Percentiles rank a stretch among this genome's conserved stretches.
These are phyloP conservation scores for Capillidium heterosporum DNA, from an alignment of 371 early-diverging fungal species.

Conservation along the genomic window DNA sequence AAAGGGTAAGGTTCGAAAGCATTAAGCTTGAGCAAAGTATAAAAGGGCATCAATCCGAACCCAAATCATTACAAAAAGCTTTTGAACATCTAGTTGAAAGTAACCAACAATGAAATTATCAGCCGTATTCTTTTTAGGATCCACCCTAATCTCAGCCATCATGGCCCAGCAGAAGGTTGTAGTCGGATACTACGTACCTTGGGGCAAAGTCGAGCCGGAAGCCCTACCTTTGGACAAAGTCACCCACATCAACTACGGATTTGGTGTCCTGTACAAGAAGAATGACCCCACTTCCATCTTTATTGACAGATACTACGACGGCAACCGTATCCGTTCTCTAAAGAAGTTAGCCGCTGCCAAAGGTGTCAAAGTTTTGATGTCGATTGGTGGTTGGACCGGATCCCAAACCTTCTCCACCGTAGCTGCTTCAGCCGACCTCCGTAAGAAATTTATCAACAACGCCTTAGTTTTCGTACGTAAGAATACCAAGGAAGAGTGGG, in stretches of 20 bases:
- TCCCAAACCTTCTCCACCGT: conserved; percentile 38
- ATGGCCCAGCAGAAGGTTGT: conserved; percentile 9
- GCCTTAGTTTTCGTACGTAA: conserved; percentile 14
- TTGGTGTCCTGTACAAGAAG: conserved; percentile 12
- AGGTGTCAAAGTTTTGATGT: conserved; percentile 40
- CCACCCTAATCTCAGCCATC: not conserved
- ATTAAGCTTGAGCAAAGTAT: too few relatives aligned
- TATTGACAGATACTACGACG: conserved; percentile 14
- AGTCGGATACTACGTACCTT: conserved; percentile 34
- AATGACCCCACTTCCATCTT: conserved; percentile 10
- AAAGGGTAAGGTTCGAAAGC: too few relatives aligned
- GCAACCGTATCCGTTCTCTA: conserved; percentile 18
- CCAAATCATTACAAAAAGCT: too few relatives aligned
- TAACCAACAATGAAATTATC: too few relatives aligned
- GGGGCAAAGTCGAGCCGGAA: conserved; percentile 30
- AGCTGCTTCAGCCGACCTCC: conserved; percentile 16
- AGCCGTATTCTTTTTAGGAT: not conserved
- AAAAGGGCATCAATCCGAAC: too few relatives aligned
- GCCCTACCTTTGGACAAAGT: conserved; percentile 25
- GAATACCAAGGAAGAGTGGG: conserved; percentile 12
- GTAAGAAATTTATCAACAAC: conserved; percentile 28
- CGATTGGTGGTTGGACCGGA: conserved; percentile 64
- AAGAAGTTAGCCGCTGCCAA: conserved; percentile 26
- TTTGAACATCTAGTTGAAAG: too few relatives aligned
- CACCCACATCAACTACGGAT: conserved; percentile 44